phyloP scores from a whole-genome alignment of 2,329 filamentous ascomycete species.

The Talaromyces sp. region DNA sequence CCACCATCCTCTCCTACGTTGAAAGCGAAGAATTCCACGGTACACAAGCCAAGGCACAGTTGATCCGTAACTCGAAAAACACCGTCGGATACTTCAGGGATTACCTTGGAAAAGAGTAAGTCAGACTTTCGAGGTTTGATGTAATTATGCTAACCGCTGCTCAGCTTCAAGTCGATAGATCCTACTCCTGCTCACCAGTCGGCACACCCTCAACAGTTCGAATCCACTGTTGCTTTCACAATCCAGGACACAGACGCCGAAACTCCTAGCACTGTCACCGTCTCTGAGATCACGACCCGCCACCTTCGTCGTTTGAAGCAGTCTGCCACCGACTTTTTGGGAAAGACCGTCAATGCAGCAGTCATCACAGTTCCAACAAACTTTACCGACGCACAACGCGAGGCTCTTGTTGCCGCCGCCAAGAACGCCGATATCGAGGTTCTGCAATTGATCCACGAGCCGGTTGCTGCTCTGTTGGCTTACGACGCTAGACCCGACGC shows the following conservation, averaged over 20 bases:
- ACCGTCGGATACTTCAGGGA: constrained; percentile 95
- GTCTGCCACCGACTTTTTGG: constrained; percentile 87
- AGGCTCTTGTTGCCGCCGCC: constrained; percentile 72
- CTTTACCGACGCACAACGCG: constrained; percentile 82
- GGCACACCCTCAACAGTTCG: constrained; percentile 76
- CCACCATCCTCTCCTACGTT: constrained; percentile 88
- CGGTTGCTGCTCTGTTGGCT: constrained; percentile 80
- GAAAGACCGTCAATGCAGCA: constrained; percentile 89
- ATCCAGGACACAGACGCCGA: constrained; percentile 71
- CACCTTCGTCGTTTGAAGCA: constrained; percentile 77
- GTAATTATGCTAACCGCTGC: constrained; percentile 17
- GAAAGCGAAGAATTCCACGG: constrained; percentile 96
- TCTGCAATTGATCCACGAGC: constrained; percentile 89
- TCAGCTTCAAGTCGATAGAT: constrained; percentile 87
- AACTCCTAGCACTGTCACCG: constrained; percentile 65
- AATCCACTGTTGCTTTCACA: constrained; percentile 72
- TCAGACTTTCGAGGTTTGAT: neutral
- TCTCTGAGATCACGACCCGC: constrained; percentile 78
- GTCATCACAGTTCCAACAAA: constrained; percentile 94
- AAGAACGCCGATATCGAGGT: constrained; percentile 80
- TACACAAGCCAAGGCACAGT: constrained; percentile 88
- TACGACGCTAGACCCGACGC: constrained; percentile 83
- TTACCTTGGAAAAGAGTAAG: constrained; percentile 86
- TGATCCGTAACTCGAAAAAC: constrained; percentile 88
- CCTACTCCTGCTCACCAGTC: constrained; percentile 91